A percentile compares a stretch with the other conserved stretches of the same genome.
Evolutionary conservation across 441 rosid genomes (phyloP).

Genomic region (Rhodomyrtus psidioides): DNA sequence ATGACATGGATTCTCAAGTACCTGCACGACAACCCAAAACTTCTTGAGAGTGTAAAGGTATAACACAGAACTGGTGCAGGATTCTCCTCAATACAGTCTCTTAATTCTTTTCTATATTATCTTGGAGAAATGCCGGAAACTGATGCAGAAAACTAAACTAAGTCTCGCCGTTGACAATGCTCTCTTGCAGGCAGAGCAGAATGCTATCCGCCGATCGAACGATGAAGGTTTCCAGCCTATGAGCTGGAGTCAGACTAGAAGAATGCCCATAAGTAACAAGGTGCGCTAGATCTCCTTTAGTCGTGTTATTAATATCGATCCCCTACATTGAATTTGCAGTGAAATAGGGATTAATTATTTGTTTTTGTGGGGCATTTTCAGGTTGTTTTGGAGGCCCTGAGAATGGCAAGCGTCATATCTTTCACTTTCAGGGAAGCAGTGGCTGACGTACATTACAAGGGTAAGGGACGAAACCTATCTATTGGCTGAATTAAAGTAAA

Average conservation of each 20-base stretch:
- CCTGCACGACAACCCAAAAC: constrained; percentile 56
- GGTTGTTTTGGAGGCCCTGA: constrained; percentile 58
- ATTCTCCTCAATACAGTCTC: neutral
- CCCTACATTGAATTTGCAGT: neutral
- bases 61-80: neutral
- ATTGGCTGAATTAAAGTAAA: neutral
- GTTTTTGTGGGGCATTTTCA: constrained; percentile 4
- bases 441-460: constrained; percentile 63
- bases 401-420: constrained; percentile 72
- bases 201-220: constrained; percentile 23
- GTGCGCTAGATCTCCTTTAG: constrained; percentile 10
- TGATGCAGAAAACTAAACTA: neutral
- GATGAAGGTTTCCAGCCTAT: constrained; percentile 19
- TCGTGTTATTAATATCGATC: neutral
- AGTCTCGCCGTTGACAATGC: neutral
- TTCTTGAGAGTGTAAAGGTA: constrained; percentile 71
- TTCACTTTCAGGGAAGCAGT: constrained; percentile 74
- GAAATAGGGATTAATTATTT: neutral
- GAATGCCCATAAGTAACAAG: constrained; percentile 45
- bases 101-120: neutral
- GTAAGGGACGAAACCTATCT: constrained; percentile 15
- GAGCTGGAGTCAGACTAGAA: constrained; percentile 55
- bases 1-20: constrained; percentile 70
- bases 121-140: neutral
- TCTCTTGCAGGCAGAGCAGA: constrained; percentile 48